Evolutionary conservation across 202 grass and related monocot genomes (phyloP).

Genomic region (Setaria italica): DNA sequence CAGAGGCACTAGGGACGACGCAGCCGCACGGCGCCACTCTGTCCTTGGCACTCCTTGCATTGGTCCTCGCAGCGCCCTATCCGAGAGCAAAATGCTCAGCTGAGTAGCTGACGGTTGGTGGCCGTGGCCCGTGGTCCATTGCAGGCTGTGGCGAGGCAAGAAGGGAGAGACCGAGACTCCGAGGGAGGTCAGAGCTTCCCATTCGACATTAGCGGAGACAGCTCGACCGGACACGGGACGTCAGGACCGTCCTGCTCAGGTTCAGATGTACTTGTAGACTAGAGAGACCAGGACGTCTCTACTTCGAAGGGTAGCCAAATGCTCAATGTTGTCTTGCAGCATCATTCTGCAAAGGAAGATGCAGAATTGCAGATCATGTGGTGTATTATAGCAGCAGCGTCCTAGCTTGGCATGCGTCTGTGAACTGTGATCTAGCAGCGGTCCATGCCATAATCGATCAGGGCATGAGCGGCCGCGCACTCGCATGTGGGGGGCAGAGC

Average conservation of each 20-base stretch:
- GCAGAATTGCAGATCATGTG: neutral
- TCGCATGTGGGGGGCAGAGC: neutral
- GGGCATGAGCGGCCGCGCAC: constrained; percentile 5
- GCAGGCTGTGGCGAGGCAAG: neutral
- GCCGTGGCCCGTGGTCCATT: neutral
- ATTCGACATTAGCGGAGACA: neutral
- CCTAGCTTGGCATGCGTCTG: neutral
- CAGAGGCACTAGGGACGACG: constrained; percentile 24
- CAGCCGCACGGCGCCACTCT: neutral
- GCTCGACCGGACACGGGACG: neutral
- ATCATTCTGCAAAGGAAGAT: neutral
- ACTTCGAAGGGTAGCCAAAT: neutral
- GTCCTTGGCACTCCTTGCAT: neutral
- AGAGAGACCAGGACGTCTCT: too few relatives aligned
- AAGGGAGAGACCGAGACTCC: neutral
- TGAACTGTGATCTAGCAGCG: neutral
- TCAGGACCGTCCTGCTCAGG: neutral
- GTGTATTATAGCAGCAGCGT: neutral
- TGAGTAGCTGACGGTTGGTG: constrained; percentile 7
- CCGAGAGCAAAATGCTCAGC: neutral
- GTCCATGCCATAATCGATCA: constrained; percentile 23
- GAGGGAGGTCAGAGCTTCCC: neutral
- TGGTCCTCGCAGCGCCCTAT: neutral
- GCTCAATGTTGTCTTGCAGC: constrained; percentile 14
- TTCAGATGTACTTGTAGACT: neutral